Conservation (phyloP, 495 filamentous ascomycete species). For the Aspergillus indologenus region DNA sequence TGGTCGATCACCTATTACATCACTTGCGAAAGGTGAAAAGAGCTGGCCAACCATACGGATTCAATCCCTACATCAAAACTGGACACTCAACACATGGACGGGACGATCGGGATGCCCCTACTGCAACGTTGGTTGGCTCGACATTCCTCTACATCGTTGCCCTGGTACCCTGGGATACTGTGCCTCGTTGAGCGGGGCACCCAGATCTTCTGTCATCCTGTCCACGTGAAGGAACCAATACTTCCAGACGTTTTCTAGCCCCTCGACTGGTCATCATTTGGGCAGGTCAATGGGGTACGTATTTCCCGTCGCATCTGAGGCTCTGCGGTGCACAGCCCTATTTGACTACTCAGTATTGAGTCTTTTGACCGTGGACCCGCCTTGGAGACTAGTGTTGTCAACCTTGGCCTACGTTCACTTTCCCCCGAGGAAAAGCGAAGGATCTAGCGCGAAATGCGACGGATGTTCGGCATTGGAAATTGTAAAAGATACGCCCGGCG, state of each 20-base stretch:
- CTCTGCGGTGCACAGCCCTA: constrained; percentile 5
- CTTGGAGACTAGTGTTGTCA: not conserved
- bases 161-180: constrained; percentile 5
- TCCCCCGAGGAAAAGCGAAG: not conserved
- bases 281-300: not conserved
- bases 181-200: constrained; percentile 7
- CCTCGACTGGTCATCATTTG: not conserved
- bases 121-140: not conserved
- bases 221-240: constrained; percentile 17
- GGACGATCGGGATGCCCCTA: not conserved
- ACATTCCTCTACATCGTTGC: not conserved
- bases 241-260: constrained; percentile 27
- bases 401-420: not conserved
- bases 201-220: constrained; percentile 11
- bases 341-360: not conserved
- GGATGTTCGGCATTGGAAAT: not conserved
- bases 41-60: not conserved
- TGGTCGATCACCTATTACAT: not conserved
- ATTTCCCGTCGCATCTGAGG: not conserved
- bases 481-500: not conserved
- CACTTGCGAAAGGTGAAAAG: not conserved
- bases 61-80: not conserved
- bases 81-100: not conserved
- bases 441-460: not conserved
- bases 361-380: not conserved